A percentile compares a stretch with the other conserved stretches of the same genome.
phyloP scores from a whole-genome alignment of 352 stramenopile genomes.

The Phytophthora fragariaefolia region DNA sequence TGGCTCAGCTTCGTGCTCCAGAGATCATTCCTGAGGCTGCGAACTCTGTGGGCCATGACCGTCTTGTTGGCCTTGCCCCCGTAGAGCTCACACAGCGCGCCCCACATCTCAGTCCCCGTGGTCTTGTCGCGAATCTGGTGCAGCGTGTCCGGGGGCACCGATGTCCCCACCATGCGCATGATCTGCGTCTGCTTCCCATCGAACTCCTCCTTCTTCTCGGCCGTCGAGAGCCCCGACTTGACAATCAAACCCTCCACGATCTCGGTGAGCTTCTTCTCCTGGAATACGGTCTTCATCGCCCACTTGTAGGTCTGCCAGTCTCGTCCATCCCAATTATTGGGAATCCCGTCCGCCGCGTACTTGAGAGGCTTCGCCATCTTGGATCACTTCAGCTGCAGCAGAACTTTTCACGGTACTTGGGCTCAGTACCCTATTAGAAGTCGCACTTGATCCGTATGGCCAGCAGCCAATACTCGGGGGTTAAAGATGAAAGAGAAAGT shows the following conservation, averaged over 20 bases:
- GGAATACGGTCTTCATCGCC: not conserved
- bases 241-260: not conserved
- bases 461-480: not conserved
- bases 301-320: too few species aligned
- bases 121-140: constrained; percentile 14
- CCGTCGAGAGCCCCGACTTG: not conserved
- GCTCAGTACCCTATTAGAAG: not conserved
- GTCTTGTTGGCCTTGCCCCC: constrained; percentile 10
- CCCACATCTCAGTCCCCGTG: constrained; percentile 16
- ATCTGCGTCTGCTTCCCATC: not conserved
- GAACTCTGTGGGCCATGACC: constrained; percentile 1
- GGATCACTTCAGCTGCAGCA: not conserved
- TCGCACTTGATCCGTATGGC: not conserved
- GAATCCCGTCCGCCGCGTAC: not conserved
- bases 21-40: not conserved
- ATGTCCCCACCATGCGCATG: constrained; percentile 11
- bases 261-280: not conserved
- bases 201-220: not conserved
- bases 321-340: not conserved
- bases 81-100: constrained; percentile 4
- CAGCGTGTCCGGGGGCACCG: not conserved
- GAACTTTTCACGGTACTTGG: not conserved
- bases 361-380: not conserved
- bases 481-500: not conserved
- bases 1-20: too few species aligned